A percentile compares a stretch with the other conserved stretches of the same genome.
Evolutionary conservation across 495 filamentous ascomycete species (phyloP).

Genomic region (Copromyces sp.): DNA sequence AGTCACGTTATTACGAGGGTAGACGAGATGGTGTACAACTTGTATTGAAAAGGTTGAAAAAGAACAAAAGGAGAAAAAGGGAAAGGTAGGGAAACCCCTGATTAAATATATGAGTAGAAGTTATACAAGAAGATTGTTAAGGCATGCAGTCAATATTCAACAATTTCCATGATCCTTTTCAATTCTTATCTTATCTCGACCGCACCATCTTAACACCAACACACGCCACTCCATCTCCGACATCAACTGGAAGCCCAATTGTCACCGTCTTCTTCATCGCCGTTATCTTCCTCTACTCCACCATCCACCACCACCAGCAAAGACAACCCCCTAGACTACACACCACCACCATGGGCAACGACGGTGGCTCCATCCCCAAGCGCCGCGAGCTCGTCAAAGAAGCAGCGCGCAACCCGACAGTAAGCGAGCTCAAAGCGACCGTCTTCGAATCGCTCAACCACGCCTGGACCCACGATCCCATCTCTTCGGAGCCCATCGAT

Average conservation of each 20-base stretch:
- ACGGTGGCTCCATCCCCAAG: slow-evolving; percentile 82
- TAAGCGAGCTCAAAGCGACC: slow-evolving; percentile 83
- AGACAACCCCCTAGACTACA: not conserved
- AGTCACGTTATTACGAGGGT: no score
- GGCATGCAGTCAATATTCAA: no score
- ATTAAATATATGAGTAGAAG: no score
- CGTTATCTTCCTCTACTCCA: no score
- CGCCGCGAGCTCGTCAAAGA: slow-evolving; percentile 91
- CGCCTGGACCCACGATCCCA: slow-evolving; percentile 74
- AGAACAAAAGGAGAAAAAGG: no score
- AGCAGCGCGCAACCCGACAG: slow-evolving; percentile 67
- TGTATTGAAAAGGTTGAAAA: no score
- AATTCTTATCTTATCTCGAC: not conserved
- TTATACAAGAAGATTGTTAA: no score
- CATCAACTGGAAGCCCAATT: not conserved
- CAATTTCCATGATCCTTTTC: not conserved
- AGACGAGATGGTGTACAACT: no score
- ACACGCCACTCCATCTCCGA: not conserved
- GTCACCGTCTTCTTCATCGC: not conserved
- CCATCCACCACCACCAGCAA: not conserved
- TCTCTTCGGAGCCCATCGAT: slow-evolving; percentile 65
- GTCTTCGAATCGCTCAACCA: slow-evolving; percentile 74
- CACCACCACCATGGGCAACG: slow-evolving; percentile 69
- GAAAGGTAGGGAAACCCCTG: no score
- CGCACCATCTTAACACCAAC: not conserved